Evolutionary conservation across 805 yeast species (phyloP).

Genomic region (Yamadazyma ubonensis): DNA sequence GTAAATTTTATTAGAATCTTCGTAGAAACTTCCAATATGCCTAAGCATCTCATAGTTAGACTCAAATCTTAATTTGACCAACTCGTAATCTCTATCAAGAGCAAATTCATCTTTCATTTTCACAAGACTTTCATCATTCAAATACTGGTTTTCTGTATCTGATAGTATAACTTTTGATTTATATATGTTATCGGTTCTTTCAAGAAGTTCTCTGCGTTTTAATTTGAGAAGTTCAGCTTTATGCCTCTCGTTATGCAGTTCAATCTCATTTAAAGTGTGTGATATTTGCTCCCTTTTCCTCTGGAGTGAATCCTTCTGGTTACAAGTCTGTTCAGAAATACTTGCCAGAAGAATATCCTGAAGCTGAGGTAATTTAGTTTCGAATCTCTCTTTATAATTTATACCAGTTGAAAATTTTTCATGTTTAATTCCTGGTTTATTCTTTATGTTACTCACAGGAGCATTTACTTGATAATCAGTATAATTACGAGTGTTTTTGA

Average conservation of each 20-base stretch:
- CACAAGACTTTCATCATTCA: conserved; percentile 31
- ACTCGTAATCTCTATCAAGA: conserved; percentile 30
- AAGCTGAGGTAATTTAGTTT: neutral
- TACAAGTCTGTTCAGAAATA: neutral
- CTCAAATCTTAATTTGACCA: conserved; percentile 31
- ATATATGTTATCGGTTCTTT: conserved; percentile 24
- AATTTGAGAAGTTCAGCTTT: conserved; percentile 10
- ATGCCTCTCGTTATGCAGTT: conserved; percentile 20
- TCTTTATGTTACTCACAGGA: conserved; percentile 7
- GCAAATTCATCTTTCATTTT: conserved; percentile 20
- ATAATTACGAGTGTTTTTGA: neutral
- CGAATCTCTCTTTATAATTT: conserved; percentile 6
- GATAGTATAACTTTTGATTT: conserved; percentile 25
- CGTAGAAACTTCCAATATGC: conserved; percentile 31
- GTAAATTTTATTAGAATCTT: conserved; percentile 37
- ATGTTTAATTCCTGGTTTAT: conserved; percentile 6
- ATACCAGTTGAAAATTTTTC: conserved; percentile 11
- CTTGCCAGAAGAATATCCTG: neutral
- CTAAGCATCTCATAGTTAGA: conserved; percentile 33
- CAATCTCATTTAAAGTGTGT: conserved; percentile 8
- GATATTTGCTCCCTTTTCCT: conserved; percentile 1
- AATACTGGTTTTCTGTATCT: conserved; percentile 13
- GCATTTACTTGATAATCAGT: conserved; percentile 9
- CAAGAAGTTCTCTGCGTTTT: conserved; percentile 25
- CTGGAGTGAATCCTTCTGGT: neutral